Percentiles rank a stretch among this genome's conserved stretches.
phyloP scores from a whole-genome alignment of 2,329 filamentous ascomycete genomes.

The Plectosphaerella sp. region DNA sequence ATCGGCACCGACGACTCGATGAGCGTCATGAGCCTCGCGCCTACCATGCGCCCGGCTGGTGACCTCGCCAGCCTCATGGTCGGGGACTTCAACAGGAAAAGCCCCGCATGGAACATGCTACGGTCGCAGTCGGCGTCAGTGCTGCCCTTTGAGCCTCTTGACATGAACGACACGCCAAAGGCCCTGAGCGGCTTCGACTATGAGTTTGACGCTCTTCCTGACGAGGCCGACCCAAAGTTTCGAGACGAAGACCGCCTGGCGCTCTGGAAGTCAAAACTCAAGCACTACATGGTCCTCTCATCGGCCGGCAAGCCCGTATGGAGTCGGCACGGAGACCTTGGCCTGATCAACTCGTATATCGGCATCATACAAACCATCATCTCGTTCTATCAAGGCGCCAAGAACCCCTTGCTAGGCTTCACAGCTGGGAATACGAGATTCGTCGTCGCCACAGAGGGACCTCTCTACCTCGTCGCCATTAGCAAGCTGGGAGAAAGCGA shows the following conservation, averaged over 20 bases:
- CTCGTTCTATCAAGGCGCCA: slow-evolving; percentile 83
- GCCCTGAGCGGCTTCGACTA: slow-evolving; percentile 62
- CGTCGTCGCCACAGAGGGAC: slow-evolving; percentile 78
- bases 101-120: slow-evolving; percentile 64
- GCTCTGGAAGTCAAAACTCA: slow-evolving; percentile 86
- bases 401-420: slow-evolving; percentile 76
- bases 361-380: slow-evolving; percentile 97
- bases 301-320: slow-evolving; percentile 97
- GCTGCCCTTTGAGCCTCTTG: slow-evolving; percentile 55
- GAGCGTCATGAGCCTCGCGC: slow-evolving; percentile 63
- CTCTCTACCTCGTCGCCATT: slow-evolving; percentile 89
- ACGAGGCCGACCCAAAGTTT: slow-evolving; percentile 36
- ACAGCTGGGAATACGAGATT: slow-evolving; percentile 84
- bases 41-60: slow-evolving; percentile 56
- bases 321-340: slow-evolving; percentile 87
- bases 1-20: slow-evolving; percentile 58
- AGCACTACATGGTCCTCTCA: slow-evolving; percentile 95
- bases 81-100: slow-evolving; percentile 62
- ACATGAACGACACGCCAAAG: slow-evolving; percentile 35
- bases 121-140: slow-evolving; percentile 56
- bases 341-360: slow-evolving; percentile 87
- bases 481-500: slow-evolving; percentile 92
- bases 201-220: slow-evolving; percentile 75
- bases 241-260: slow-evolving; percentile 57
- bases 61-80: slow-evolving; percentile 81